Conservation (phyloP, 2,329 filamentous ascomycete species). For the Trichothecium sympodiale region DNA sequence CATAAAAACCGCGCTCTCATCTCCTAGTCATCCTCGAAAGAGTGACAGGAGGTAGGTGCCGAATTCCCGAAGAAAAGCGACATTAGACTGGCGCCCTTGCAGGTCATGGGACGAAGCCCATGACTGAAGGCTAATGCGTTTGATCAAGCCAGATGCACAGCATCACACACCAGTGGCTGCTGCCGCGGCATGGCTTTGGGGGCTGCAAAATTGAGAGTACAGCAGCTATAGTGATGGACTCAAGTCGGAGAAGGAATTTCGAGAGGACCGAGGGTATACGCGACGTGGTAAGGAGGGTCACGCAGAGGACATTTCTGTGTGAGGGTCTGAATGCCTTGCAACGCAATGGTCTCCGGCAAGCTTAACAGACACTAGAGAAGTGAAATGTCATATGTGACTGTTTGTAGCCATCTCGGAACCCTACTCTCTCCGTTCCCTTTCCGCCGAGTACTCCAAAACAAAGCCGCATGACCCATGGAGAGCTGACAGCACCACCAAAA, state of each 20-base stretch:
- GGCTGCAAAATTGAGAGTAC: slow-evolving; percentile 14
- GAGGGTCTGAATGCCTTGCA: slow-evolving; percentile 29
- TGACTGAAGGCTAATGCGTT: slow-evolving; percentile 44
- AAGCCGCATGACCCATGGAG: slow-evolving; percentile 6
- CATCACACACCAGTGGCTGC: slow-evolving; percentile 32
- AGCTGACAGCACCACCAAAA: slow-evolving; percentile 20
- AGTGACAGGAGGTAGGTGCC: slow-evolving; percentile 33
- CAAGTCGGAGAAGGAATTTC: slow-evolving; percentile 5
- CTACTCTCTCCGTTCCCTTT: slow-evolving; percentile 23
- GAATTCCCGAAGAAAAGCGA: slow-evolving; percentile 16
- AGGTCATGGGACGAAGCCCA: slow-evolving; percentile 29
- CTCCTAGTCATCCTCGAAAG: slow-evolving; percentile 31
- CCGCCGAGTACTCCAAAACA: slow-evolving; percentile 9
- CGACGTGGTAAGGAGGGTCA: slow-evolving; percentile 24
- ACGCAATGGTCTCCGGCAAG: slow-evolving; percentile 31
- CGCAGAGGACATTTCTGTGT: slow-evolving; percentile 32
- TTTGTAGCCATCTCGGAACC: slow-evolving; percentile 34
- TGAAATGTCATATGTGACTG: slow-evolving; percentile 31
- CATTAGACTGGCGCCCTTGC: slow-evolving; percentile 36
- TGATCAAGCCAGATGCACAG: slow-evolving; percentile 36
- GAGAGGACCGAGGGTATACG: slow-evolving; percentile 32
- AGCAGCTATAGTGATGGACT: no score
- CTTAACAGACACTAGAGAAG: slow-evolving; percentile 15
- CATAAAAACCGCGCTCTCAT: slow-evolving; percentile 76
- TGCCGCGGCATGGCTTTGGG: slow-evolving; percentile 30